Evolutionary conservation across 192 early-diverging fungal genomes (phyloP).

Genomic region (Coemansia sp.): DNA sequence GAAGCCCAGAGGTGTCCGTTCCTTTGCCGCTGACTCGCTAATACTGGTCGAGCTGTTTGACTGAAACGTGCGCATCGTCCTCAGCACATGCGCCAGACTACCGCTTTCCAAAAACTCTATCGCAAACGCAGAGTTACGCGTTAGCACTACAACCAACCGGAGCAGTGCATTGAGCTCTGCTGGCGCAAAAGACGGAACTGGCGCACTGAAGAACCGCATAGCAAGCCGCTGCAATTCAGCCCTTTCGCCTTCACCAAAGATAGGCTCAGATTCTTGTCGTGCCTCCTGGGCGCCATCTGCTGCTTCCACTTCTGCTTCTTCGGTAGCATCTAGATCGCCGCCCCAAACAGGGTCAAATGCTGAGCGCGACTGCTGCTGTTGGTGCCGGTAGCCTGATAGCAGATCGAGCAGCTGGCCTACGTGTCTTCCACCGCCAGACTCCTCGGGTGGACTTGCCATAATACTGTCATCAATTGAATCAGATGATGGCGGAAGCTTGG

Average conservation of each 20-base stretch:
- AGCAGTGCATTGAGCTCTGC: conserved; percentile 64
- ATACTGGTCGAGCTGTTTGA: conserved; percentile 22
- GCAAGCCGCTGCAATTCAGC: conserved; percentile 37
- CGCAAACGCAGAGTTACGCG: conserved; percentile 64
- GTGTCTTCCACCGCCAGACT: conserved; percentile 3
- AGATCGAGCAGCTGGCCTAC: conserved; percentile 13
- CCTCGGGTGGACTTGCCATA: conserved; percentile 2
- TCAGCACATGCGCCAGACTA: conserved; percentile 55
- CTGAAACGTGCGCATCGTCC: conserved; percentile 29
- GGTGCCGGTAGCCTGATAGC: background rate
- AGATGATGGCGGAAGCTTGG: conserved; percentile 46
- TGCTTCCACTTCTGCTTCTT: background rate
- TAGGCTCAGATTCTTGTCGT: conserved; percentile 4
- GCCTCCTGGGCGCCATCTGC: conserved; percentile 3
- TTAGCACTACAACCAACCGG: conserved; percentile 79
- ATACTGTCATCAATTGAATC: conserved; percentile 16
- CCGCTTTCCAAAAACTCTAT: conserved; percentile 67
- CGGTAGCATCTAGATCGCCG: conserved; percentile 1
- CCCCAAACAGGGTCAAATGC: conserved; percentile 27
- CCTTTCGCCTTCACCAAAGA: conserved; percentile 26
- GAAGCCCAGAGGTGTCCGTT: conserved; percentile 37
- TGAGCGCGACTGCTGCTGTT: conserved; percentile 1
- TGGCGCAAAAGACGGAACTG: conserved; percentile 18
- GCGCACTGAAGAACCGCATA: conserved; percentile 27
- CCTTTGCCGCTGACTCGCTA: conserved; percentile 19